Evolutionary conservation across 1,284 basidiomycete species (phyloP), one percentile per base, ranked within the genome.

Genomic region (Mycena sp.): DNA sequence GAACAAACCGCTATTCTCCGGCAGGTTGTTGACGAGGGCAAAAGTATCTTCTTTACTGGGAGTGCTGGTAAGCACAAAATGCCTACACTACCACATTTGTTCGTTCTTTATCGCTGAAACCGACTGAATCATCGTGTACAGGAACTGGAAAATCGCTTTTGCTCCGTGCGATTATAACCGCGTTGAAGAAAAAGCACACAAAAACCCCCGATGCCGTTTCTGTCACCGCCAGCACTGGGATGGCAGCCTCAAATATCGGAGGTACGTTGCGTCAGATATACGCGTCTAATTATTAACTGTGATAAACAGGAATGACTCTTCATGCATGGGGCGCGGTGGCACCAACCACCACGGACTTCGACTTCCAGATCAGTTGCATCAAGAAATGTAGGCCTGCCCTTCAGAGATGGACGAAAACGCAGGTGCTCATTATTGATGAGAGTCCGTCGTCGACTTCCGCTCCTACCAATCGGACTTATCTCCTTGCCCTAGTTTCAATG

Each of bases 361-460:
- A 85, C 17, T 78, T 70, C 17, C 88, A 88, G 70, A 82, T 95
- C 61, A 82, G 75, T 53, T 79, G 74, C 44, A 76, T 79, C 68
- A 72, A 70, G 67, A 86, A 83, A 70, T 89, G 87, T 69, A 84
- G 81, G 67, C 87, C 86, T 68, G 85, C 87, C 1, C 73, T 80
- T 35, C 77, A 81, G 35, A 80, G 89, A 50, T 93, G 91, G 91
- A 76, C 81, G 62, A 79, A 84, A 28, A 85, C 86, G 0, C 87
- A 90, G 71, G 88, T 92, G 0, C 82, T 96, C 56, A 86, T 96
- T 67, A 88, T 96, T 40, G 94, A 96, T 72, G 94, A 96, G 81
- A 84, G 92, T 92, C 60, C 67, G 40, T 41, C 14, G 45, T 10
- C 9, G 7, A 32, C 43, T 9, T 19, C 1, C 30, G 38, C 25